A percentile compares a stretch with the other conserved stretches of the same genome.
Conservation (phyloP, 495 filamentous ascomycete species). For the Schizothecium vesticola region DNA sequence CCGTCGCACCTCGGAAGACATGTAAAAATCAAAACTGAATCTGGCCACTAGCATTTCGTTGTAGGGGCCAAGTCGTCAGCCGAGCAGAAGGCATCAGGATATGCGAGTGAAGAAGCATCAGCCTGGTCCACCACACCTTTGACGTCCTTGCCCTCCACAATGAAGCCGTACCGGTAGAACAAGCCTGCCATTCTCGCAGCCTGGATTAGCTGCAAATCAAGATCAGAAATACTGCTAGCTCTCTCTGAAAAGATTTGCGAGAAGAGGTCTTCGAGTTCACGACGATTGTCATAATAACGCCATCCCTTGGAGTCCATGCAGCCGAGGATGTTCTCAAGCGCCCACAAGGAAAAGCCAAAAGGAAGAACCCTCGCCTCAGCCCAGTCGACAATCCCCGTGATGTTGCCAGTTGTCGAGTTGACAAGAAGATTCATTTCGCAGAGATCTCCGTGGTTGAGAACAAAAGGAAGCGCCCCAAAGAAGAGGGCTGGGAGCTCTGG, state of each 20-base stretch:
- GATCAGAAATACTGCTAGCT: neutral
- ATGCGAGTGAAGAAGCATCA: conserved; percentile 1
- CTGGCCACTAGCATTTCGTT: neutral
- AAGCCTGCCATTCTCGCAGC: neutral
- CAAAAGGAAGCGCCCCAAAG: conserved; percentile 22
- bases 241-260: conserved; percentile 5
- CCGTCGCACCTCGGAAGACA: no score
- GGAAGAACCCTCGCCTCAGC: conserved; percentile 39
- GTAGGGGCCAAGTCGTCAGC: neutral
- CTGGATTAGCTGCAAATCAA: neutral
- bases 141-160: neutral
- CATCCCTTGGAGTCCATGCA: conserved; percentile 8
- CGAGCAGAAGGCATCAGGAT: neutral
- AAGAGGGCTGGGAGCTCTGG: neutral
- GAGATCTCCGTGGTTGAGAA: conserved; percentile 43
- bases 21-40: no score
- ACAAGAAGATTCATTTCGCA: conserved; percentile 41
- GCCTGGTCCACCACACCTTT: neutral
- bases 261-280: conserved; percentile 3
- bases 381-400: conserved; percentile 46
- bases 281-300: conserved; percentile 8
- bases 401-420: conserved; percentile 33
- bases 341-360: conserved; percentile 43
- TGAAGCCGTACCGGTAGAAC: neutral
- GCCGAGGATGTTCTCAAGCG: conserved; percentile 38